These are phyloP conservation scores for Fusarium continuum DNA, from an alignment of 2,329 filamentous ascomycete species.

Conservation along the genomic window DNA sequence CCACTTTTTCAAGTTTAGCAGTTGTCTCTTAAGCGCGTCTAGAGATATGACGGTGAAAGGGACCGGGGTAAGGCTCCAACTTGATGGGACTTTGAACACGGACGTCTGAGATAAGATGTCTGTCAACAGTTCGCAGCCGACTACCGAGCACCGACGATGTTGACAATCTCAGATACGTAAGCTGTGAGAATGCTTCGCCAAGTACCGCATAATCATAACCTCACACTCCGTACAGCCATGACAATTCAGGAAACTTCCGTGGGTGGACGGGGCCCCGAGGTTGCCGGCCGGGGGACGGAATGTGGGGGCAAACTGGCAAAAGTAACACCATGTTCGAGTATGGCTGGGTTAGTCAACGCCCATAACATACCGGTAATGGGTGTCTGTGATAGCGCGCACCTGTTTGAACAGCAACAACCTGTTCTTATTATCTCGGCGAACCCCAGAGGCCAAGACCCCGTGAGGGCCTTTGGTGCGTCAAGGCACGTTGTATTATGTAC, in stretches of 20 bases:
- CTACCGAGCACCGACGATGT: not conserved
- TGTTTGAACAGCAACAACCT: not conserved
- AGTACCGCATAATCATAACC: conserved; percentile 7
- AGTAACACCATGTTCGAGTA: conserved; percentile 4
- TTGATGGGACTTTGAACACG: conserved; percentile 11
- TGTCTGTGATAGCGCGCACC: not conserved
- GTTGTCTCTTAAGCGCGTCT: conserved; percentile 1
- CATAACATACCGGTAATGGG: not conserved
- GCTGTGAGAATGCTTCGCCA: not conserved
- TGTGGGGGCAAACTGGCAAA: conserved; percentile 8
- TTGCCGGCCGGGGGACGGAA: conserved; percentile 19
- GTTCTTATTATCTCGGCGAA: not conserved
- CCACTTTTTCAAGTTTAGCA: conserved; percentile 21
- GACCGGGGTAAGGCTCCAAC: conserved; percentile 5
- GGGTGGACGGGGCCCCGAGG: conserved; percentile 12
- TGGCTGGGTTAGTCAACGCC: not conserved
- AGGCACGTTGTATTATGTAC: not conserved
- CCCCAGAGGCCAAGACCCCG: not conserved
- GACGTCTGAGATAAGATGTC: not conserved
- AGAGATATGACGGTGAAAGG: conserved; percentile 21
- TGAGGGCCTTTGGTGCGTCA: conserved; percentile 15
- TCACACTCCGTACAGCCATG: not conserved
- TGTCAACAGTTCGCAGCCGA: too few relatives aligned
- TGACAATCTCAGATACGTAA: not conserved
- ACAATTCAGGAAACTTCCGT: not conserved